phyloP scores from a whole-genome alignment of 768 basidiomycete species.

The Filobasidium floriforme region DNA sequence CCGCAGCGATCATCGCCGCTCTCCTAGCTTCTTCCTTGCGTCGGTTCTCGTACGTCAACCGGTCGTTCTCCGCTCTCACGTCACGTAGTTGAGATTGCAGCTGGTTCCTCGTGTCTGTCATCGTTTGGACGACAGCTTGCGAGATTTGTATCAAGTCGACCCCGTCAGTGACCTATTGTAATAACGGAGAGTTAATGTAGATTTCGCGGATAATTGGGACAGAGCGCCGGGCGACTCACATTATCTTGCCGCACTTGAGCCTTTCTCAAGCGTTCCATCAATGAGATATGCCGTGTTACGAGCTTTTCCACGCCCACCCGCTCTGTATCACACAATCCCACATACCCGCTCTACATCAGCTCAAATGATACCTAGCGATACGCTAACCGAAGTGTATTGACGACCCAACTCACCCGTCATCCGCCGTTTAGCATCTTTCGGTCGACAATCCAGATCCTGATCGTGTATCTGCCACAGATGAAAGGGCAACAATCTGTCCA shows the following conservation, averaged over 20 bases:
- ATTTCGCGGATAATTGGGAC: background rate
- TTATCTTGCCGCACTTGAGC: slow-evolving; percentile 15
- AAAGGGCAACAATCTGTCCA: slow-evolving; percentile 31
- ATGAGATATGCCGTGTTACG: slow-evolving; percentile 3
- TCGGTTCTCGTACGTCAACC: slow-evolving; percentile 2
- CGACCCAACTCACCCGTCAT: slow-evolving; percentile 5
- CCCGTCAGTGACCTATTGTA: background rate
- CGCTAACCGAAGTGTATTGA: too few species aligned
- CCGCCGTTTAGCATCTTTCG: slow-evolving; percentile 8
- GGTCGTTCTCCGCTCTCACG: slow-evolving; percentile 10
- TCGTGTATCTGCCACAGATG: slow-evolving; percentile 36
- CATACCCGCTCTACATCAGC: too few species aligned
- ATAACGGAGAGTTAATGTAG: background rate
- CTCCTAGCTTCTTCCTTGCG: slow-evolving; percentile 1
- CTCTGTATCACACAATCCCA: slow-evolving; percentile 2
- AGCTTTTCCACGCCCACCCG: slow-evolving; percentile 1
- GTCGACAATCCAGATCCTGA: slow-evolving; percentile 28
- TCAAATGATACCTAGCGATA: too few species aligned
- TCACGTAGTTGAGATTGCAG: background rate
- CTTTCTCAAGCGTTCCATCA: slow-evolving; percentile 4
- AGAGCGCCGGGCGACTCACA: background rate
- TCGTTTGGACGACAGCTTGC: background rate
- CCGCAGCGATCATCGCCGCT: background rate
- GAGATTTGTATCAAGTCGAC: slow-evolving; percentile 12
- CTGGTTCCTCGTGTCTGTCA: slow-evolving; percentile 3